Percentiles rank a stretch among this genome's conserved stretches.
These are phyloP conservation scores for Scytalidium lignicola DNA, from an alignment of 2,329 filamentous ascomycete species.

Conservation along the genomic window DNA sequence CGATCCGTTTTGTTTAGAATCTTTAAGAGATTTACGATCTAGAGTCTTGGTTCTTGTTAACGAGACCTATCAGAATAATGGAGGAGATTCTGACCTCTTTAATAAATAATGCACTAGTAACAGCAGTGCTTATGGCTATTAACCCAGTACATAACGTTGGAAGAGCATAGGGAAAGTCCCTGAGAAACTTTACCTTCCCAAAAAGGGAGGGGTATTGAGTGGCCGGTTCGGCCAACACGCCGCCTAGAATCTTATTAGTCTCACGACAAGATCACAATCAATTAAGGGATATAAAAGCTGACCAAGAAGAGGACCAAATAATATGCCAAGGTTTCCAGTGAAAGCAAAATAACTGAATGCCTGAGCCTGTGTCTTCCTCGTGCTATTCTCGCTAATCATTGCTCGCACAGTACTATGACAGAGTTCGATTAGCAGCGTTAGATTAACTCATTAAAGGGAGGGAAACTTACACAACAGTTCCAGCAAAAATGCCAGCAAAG, in stretches of 20 bases:
- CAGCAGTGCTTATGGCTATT: slow-evolving; percentile 48
- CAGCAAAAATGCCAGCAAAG: slow-evolving; percentile 67
- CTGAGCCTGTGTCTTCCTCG: slow-evolving; percentile 62
- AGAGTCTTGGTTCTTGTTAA: slow-evolving; percentile 36
- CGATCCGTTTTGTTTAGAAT: slow-evolving; percentile 14
- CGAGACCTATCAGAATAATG: too few species aligned
- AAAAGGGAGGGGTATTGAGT: slow-evolving; percentile 57
- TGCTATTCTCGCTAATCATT: slow-evolving; percentile 72
- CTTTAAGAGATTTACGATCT: slow-evolving; percentile 18
- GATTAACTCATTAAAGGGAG: not conserved
- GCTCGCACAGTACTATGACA: slow-evolving; percentile 54
- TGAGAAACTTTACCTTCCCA: slow-evolving; percentile 50
- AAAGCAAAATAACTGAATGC: slow-evolving; percentile 77
- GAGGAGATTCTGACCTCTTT: slow-evolving; percentile 43
- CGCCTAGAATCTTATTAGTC: slow-evolving; percentile 41
- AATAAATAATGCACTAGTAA: slow-evolving; percentile 50
- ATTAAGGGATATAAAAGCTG: slow-evolving; percentile 32
- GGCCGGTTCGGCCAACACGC: slow-evolving; percentile 62
- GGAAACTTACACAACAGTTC: slow-evolving; percentile 54
- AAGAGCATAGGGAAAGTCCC: slow-evolving; percentile 60
- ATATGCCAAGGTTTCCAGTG: slow-evolving; percentile 67
- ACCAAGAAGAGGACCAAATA: slow-evolving; percentile 53
- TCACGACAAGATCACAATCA: slow-evolving; percentile 14
- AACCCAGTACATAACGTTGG: slow-evolving; percentile 53
- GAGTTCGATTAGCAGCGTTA: not conserved